phyloP scores from a whole-genome alignment of 805 yeast species.

The Metschnikowia arizonensis region DNA sequence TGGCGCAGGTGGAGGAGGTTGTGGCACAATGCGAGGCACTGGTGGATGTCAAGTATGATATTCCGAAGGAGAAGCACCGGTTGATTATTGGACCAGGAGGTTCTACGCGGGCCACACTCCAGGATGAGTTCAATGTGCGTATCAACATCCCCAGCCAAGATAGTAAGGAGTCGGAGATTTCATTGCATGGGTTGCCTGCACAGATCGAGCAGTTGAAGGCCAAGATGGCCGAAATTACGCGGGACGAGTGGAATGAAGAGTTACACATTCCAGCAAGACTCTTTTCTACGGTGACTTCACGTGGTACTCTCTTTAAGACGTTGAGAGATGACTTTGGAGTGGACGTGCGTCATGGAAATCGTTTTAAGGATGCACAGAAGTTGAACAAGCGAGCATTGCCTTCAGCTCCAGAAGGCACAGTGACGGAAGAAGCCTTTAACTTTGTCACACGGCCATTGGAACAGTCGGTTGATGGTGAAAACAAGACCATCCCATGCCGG shows the following conservation, averaged over 20 bases:
- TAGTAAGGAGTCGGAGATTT: conserved; percentile 48
- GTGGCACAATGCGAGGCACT: conserved; percentile 63
- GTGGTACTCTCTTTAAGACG: conserved; percentile 58
- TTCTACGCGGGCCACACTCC: conserved; percentile 62
- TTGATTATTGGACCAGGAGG: conserved; percentile 82
- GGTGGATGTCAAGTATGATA: conserved; percentile 46
- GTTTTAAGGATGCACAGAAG: conserved; percentile 46
- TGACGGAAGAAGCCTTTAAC: conserved; percentile 41
- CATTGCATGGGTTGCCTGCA: conserved; percentile 63
- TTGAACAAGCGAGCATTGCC: conserved; percentile 42
- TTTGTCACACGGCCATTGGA: conserved; percentile 37
- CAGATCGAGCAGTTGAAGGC: conserved; percentile 59
- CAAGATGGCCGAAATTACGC: conserved; percentile 56
- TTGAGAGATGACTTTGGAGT: conserved; percentile 51
- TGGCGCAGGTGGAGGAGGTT: conserved; percentile 56
- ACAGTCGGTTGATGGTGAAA: conserved; percentile 18
- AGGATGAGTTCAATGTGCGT: conserved; percentile 60
- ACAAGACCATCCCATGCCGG: conserved; percentile 59
- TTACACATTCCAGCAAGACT: conserved; percentile 54
- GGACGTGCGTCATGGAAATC: conserved; percentile 56
- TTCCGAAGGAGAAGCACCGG: conserved; percentile 73
- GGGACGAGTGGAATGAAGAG: conserved; percentile 52
- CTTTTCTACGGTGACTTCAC: conserved; percentile 61
- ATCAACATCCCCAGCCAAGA: conserved; percentile 64
- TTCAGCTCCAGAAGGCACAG: conserved; percentile 45